These are phyloP conservation scores for Salicornia ramosissima DNA, from an alignment of 148 eudicot species.

Conservation along the genomic window DNA sequence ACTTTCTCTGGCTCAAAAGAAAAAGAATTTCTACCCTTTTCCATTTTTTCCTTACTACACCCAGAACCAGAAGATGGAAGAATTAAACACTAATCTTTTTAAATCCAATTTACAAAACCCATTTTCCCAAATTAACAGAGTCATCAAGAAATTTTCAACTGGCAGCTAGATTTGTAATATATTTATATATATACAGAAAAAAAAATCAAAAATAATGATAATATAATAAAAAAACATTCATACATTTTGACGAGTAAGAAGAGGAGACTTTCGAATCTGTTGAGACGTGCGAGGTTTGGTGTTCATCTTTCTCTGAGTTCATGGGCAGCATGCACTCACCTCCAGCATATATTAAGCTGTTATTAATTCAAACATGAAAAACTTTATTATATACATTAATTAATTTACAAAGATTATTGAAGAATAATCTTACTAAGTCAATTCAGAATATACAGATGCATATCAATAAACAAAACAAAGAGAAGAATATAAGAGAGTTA, in stretches of 20 bases:
- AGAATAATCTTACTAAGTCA: constrained; percentile 4
- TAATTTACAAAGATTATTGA: not conserved
- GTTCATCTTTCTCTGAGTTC: constrained; percentile 33
- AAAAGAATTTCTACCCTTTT: constrained; percentile 17
- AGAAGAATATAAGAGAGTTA: not conserved
- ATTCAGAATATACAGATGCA: not conserved
- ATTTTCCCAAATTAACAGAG: constrained; percentile 14
- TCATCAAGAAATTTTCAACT: constrained; percentile 15
- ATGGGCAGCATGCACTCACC: constrained; percentile 16
- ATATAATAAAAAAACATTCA: not conserved
- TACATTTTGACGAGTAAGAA: constrained; percentile 24
- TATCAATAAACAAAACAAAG: not conserved
- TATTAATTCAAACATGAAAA: not conserved
- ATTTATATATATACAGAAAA: constrained; percentile 4
- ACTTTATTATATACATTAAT: not conserved
- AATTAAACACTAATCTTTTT: not conserved
- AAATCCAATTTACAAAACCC: constrained; percentile 2
- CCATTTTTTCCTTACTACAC: constrained; percentile 12
- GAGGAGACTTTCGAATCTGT: constrained; percentile 34
- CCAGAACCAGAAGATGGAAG: not conserved
- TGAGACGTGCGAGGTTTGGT: constrained; percentile 35
- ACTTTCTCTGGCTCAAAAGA: constrained; percentile 30
- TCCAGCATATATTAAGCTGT: constrained; percentile 2
- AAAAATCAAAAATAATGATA: not conserved
- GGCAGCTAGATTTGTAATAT: too few species aligned